phyloP scores from a whole-genome alignment of 1,139 yeast species.

The Starmera stellimalicola region DNA sequence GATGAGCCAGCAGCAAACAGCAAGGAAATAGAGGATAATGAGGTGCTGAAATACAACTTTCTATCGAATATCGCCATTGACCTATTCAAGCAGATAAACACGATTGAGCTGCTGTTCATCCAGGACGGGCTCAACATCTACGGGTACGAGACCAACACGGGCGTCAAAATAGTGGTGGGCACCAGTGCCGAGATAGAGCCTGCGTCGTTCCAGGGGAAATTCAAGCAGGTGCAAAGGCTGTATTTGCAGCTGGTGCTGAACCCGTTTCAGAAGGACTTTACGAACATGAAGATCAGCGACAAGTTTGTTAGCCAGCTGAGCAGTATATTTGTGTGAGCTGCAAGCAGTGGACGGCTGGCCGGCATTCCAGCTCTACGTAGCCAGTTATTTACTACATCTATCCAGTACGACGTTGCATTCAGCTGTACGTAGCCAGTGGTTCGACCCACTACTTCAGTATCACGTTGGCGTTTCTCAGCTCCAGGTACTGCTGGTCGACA shows the following conservation, averaged over 20 bases:
- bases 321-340: too few species aligned
- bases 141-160: constrained; percentile 54
- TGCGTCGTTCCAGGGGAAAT: constrained; percentile 21
- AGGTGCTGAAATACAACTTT: constrained; percentile 49
- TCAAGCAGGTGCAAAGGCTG: constrained; percentile 35
- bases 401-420: too few species aligned
- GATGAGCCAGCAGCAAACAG: constrained; percentile 20
- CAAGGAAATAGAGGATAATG: constrained; percentile 16
- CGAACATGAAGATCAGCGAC: not conserved
- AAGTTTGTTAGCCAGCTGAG: too few species aligned
- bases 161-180: constrained; percentile 51
- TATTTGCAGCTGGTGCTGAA: constrained; percentile 46
- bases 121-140: constrained; percentile 55
- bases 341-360: too few species aligned
- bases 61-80: constrained; percentile 61
- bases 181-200: constrained; percentile 19
- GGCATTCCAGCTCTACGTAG: too few species aligned
- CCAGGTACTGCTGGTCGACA: constrained; percentile 86
- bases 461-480: constrained; percentile 82
- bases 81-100: constrained; percentile 44
- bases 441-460: constrained; percentile 40
- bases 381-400: too few species aligned
- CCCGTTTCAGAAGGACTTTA: constrained; percentile 36
- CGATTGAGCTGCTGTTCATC: constrained; percentile 36
- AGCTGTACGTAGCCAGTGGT: not conserved